Evolutionary conservation across 805 yeast species (phyloP).

Genomic region (Yarrowia bubula): DNA sequence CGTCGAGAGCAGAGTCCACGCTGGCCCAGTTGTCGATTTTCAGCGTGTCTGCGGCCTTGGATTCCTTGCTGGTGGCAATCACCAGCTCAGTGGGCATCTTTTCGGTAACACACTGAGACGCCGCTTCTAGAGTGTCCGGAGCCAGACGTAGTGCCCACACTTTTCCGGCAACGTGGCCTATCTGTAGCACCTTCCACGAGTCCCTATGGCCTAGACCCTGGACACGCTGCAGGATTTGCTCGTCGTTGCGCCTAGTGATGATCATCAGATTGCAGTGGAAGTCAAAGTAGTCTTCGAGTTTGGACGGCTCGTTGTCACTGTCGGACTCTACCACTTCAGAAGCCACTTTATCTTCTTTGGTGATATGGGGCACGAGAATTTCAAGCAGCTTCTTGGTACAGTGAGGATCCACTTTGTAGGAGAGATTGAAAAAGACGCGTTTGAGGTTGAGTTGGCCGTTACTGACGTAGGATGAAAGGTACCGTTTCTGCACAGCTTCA

Average conservation of each 20-base stretch:
- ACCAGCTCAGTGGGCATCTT: conserved; percentile 7
- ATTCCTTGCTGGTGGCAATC: conserved; percentile 15
- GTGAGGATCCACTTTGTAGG: conserved; percentile 4
- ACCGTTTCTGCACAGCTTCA: conserved; percentile 16
- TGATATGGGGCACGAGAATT: background rate
- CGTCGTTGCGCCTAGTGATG: background rate
- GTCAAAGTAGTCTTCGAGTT: background rate
- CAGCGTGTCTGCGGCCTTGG: background rate
- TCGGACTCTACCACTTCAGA: background rate
- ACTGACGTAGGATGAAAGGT: conserved; percentile 4
- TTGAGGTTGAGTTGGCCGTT: conserved; percentile 7
- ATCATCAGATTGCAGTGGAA: conserved; percentile 21
- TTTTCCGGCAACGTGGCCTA: conserved; percentile 11
- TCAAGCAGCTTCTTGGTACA: conserved; percentile 1
- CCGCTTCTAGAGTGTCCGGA: background rate
- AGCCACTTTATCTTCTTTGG: background rate
- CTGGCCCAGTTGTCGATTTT: conserved; percentile 10
- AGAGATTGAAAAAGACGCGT: conserved; percentile 12
- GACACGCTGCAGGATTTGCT: background rate
- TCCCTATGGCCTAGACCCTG: background rate
- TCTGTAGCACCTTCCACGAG: conserved; percentile 7
- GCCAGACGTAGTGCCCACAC: conserved; percentile 16
- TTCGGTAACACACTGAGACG: background rate
- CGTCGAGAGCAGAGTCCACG: background rate
- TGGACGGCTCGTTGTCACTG: background rate